phyloP scores from a whole-genome alignment of 2,329 filamentous ascomycete genomes.

The Fusarium phyllophilum region DNA sequence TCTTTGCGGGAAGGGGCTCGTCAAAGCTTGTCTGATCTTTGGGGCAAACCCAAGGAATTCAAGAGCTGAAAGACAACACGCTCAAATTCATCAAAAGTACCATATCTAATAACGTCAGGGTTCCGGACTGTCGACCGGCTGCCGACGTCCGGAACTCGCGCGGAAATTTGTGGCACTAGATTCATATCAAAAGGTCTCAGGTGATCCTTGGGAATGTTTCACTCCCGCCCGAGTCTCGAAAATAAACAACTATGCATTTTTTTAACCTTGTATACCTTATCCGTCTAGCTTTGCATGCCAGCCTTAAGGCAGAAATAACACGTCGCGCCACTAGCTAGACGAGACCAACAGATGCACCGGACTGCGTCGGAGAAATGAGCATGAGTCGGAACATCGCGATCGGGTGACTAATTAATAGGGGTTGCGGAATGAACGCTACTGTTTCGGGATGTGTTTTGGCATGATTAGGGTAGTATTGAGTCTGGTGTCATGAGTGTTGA shows the following conservation, averaged over 20 bases:
- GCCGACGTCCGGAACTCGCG: background rate
- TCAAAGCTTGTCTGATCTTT: background rate
- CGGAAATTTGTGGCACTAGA: background rate
- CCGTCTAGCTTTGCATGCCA: background rate
- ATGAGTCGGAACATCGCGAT: background rate
- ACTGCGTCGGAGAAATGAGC: background rate
- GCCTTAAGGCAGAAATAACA: background rate
- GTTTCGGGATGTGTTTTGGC: background rate
- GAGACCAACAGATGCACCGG: background rate
- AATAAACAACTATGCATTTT: slow-evolving; percentile 26
- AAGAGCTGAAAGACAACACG: background rate
- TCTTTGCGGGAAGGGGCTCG: background rate
- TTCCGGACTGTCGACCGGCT: background rate
- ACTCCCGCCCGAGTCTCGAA: background rate
- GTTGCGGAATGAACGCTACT: background rate
- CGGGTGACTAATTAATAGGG: background rate
- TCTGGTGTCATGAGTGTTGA: background rate
- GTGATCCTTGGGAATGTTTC: slow-evolving; percentile 8
- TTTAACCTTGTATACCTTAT: slow-evolving; percentile 28
- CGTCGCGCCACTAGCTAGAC: background rate
- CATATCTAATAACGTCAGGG: background rate
- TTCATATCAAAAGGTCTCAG: background rate
- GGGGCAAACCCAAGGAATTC: too few species aligned
- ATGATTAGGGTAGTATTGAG: background rate
- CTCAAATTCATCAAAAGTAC: background rate